Evolutionary conservation across 2,329 filamentous ascomycete species (phyloP), one percentile per base, ranked within the genome.

Genomic region (Paracoccidioides lutzii): DNA sequence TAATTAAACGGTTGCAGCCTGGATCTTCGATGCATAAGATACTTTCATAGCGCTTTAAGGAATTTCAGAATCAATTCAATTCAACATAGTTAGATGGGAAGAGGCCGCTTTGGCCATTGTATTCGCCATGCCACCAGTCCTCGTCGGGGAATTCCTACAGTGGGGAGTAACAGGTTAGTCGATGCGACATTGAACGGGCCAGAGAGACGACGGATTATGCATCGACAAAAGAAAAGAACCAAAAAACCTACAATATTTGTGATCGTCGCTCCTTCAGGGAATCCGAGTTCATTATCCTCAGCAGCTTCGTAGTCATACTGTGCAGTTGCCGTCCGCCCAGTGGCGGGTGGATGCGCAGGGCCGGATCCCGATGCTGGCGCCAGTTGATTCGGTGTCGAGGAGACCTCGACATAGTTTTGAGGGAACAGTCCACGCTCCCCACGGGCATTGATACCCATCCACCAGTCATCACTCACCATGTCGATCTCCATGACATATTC

Each of bases 391-490:
- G 66, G 61, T 30, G 72, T 63, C 5, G 69, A 63, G 41, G 86
- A 84, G 40, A 93, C 77, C 69, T 95, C 90, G 54, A 98, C 91
- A 62, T 98, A 98, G 76, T 96, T 97, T 75, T 88, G 93, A 4
- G 93, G 93, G 78, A 98, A 97, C 40, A 98, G 78, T 50, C 93
- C 93, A 57, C 78, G 84, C 71, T 96, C 89, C 63, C 93, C 93
- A 59, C 77, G 78, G 28, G 79, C 75, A 74, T 97, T 98, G 62
- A 86, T 88, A 45, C 94, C 93, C 81, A 95, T 87, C 93, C 93
- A 98, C 93, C 93, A 98, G 68, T 98, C 91, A 53, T 94, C 87
- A 64, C 97, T 93, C 2, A 98, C 89, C 87, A 94, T 94, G 60
- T 97, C 89, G 65, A 98, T 95, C 67, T 95, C 85, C 30, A 81